phyloP scores from a whole-genome alignment of 345 rosid genomes.

The Eucalyptus caleyi region DNA sequence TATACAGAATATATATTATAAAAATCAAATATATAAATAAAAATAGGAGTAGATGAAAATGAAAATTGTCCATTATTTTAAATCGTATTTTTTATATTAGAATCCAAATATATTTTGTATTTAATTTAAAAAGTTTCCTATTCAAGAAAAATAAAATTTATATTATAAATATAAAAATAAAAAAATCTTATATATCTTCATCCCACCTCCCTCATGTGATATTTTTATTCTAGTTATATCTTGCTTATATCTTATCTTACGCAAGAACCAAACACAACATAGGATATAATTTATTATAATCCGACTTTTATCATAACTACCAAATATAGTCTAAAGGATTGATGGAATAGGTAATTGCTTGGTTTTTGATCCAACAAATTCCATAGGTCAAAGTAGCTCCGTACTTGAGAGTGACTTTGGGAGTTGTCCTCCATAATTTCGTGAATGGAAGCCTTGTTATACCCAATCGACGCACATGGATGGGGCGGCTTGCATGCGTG shows the following conservation, averaged over 20 bases:
- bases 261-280: not conserved
- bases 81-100: too few species aligned
- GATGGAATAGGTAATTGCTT: not conserved
- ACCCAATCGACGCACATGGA: not conserved
- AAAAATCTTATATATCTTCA: not conserved
- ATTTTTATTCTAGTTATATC: not conserved
- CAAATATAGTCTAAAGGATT: not conserved
- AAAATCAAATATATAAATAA: too few species aligned
- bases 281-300: too few species aligned
- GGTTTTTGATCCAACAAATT: not conserved
- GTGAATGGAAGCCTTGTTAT: not conserved
- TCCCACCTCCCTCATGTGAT: not conserved
- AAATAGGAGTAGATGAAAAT: too few species aligned
- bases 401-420: not conserved
- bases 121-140: fast-evolving
- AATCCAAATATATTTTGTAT: too few species aligned
- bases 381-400: not conserved
- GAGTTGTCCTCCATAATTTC: not conserved
- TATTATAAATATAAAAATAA: too few species aligned
- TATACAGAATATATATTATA: too few species aligned
- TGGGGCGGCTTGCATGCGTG: not conserved
- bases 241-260: not conserved
- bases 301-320: not conserved
- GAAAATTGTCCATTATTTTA: too few species aligned
- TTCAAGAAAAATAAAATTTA: not conserved